A percentile compares a stretch with the other conserved stretches of the same genome.
phyloP scores from a whole-genome alignment of 148 eudicot genomes.

The Pharnaceum exiguum region DNA sequence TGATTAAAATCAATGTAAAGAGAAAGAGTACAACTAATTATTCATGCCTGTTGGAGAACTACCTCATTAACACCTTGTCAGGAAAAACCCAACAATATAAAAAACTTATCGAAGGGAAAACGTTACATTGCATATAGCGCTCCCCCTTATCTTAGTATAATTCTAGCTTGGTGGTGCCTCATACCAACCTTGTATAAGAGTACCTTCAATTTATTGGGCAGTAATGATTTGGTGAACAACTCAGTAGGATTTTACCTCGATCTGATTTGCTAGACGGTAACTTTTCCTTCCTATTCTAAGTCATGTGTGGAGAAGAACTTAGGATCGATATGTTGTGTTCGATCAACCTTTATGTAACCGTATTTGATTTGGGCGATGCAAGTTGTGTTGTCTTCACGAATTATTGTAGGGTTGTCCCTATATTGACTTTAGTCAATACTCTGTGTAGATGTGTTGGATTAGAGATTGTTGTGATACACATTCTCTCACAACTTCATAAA shows the following conservation, averaged over 20 bases:
- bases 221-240: not conserved
- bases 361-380: not conserved
- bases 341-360: not conserved
- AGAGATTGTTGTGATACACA: no score
- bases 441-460: not conserved
- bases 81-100: no score
- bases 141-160: no score
- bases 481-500: not conserved
- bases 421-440: not conserved
- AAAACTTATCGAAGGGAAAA: no score
- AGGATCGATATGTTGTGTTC: not conserved
- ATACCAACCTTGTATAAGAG: no score
- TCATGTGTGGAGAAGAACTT: not conserved
- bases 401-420: not conserved
- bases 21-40: no score
- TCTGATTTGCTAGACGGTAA: not conserved
- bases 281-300: not conserved
- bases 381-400: not conserved
- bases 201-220: no score
- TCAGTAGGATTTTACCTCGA: not conserved
- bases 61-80: no score
- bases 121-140: no score
- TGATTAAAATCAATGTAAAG: no score
- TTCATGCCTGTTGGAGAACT: no score
- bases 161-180: no score